Conservation (phyloP, 2,329 filamentous ascomycete species). For the Biscogniauxia mediterranea region DNA sequence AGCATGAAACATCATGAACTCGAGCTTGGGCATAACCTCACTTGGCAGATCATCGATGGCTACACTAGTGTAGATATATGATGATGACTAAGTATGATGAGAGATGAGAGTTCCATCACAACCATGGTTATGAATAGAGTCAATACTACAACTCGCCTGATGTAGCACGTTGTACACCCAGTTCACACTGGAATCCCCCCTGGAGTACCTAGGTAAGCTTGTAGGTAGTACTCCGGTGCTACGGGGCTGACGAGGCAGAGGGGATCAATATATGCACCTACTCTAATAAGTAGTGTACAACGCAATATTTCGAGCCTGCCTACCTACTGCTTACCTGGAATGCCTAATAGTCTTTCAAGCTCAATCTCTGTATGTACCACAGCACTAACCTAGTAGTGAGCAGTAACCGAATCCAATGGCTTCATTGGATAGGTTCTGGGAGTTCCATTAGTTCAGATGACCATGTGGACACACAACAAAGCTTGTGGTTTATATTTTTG, state of each 20-base stretch:
- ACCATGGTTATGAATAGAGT: background rate
- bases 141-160: background rate
- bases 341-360: background rate
- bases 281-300: background rate
- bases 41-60: background rate
- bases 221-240: too few relatives aligned
- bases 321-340: background rate
- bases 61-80: background rate
- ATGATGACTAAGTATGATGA: too few relatives aligned
- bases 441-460: background rate
- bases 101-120: background rate
- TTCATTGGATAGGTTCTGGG: background rate
- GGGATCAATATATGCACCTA: background rate
- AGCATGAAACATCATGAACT: background rate
- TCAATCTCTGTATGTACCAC: too few relatives aligned
- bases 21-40: background rate
- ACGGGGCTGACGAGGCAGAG: background rate
- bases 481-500: background rate
- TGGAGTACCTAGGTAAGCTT: too few relatives aligned
- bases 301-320: background rate
- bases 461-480: background rate
- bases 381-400: background rate
- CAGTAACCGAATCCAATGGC: background rate
- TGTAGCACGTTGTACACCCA: background rate
- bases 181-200: background rate